These are phyloP conservation scores for Tetrahymena malaccensis DNA, from an alignment of 73 alveolate species.

Conservation along the genomic window DNA sequence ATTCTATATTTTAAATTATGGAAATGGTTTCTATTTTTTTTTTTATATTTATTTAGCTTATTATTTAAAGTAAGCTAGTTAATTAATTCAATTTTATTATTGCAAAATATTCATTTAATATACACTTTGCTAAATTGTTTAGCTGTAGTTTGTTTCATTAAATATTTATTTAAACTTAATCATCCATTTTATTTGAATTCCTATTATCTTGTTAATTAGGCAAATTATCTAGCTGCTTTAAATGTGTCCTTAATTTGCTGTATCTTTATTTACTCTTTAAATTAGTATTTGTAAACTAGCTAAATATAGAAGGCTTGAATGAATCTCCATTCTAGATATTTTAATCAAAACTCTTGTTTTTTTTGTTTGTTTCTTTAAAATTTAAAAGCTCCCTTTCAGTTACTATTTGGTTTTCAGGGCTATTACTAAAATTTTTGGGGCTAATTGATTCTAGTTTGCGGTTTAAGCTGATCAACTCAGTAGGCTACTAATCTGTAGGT, in stretches of 20 bases:
- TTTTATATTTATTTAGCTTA: no score
- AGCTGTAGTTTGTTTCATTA: neutral
- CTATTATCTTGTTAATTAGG: neutral
- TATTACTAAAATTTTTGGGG: neutral
- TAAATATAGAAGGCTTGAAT: neutral
- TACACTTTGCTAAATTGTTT: no score
- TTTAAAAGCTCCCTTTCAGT: neutral
- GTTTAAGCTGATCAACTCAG: neutral
- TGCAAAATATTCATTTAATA: no score
- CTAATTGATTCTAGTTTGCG: neutral
- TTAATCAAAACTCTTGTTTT: neutral
- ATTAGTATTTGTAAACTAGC: neutral
- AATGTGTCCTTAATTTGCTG: neutral
- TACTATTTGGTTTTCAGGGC: neutral
- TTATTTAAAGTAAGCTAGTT: no score
- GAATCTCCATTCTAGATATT: neutral
- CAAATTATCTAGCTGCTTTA: neutral
- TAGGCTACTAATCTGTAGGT: neutral
- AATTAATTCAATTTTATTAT: no score
- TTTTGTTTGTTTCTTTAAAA: neutral
- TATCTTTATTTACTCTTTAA: neutral
- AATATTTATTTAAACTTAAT: no score
- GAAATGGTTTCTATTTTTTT: no score
- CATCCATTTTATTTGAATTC: neutral
- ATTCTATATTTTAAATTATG: no score